Evolutionary conservation across 177 flowering plant species (phyloP).

Genomic region (Vitis hybrid): DNA sequence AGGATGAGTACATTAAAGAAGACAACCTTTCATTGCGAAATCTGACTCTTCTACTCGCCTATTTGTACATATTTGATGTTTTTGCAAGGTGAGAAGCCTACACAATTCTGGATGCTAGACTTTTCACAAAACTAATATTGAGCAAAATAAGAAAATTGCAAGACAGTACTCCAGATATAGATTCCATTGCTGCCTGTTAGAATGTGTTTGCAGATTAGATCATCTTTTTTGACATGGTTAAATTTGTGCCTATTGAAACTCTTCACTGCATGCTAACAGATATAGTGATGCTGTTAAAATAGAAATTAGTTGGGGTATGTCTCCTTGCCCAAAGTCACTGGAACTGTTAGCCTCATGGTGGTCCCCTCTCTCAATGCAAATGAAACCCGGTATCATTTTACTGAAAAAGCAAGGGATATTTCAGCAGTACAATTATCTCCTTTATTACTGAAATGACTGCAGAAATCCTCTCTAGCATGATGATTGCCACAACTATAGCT

Average conservation of each 20-base stretch:
- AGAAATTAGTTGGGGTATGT: no score
- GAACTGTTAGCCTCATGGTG: no score
- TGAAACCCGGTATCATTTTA: no score
- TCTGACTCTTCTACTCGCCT: slow-evolving; percentile 75
- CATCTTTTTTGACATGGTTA: no score
- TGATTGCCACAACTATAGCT: neutral
- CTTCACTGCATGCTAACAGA: no score
- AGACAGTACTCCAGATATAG: no score
- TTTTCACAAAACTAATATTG: neutral
- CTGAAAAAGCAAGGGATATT: neutral
- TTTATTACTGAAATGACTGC: neutral
- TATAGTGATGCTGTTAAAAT: no score
- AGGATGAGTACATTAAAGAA: slow-evolving; percentile 72
- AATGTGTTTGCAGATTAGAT: no score
- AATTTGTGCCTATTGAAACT: no score
- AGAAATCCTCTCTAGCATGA: neutral
- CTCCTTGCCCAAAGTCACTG: no score
- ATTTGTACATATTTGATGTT: slow-evolving; percentile 82
- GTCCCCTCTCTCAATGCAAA: no score
- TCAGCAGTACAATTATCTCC: neutral
- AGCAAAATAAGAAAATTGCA: neutral
- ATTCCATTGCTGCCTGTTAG: no score
- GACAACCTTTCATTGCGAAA: slow-evolving; percentile 83
- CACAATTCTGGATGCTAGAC: neutral
- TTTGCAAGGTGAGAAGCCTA: slow-evolving; percentile 66